Percentiles rank a stretch among this genome's conserved stretches.
Evolutionary conservation across 2,329 filamentous ascomycete genomes (phyloP).

Genomic region (Rhexocercosporidium sp.): DNA sequence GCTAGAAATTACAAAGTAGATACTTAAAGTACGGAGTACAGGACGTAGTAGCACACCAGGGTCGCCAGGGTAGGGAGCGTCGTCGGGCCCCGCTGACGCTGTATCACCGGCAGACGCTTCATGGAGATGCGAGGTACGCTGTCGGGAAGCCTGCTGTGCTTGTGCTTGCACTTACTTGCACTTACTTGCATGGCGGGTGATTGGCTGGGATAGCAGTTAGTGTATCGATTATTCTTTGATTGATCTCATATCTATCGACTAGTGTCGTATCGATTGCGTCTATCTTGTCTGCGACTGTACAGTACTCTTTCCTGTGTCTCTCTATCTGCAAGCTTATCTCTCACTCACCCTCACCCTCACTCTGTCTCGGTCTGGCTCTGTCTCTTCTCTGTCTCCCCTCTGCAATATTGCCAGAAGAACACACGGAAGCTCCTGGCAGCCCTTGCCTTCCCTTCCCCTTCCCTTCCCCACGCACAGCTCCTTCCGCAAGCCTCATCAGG

Average conservation of each 20-base stretch:
- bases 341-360: not conserved
- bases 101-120: slow-evolving; percentile 19
- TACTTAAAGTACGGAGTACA: too few relatives aligned
- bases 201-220: not conserved
- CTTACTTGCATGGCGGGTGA: not conserved
- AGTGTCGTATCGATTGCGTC: not conserved
- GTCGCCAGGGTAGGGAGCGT: too few relatives aligned
- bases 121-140: slow-evolving; percentile 16
- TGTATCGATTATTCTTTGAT: slow-evolving; percentile 10
- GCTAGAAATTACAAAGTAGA: too few relatives aligned
- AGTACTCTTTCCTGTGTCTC: not conserved
- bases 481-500: not conserved
- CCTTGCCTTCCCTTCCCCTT: not conserved
- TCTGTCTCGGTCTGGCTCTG: not conserved
- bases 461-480: slow-evolving; percentile 7
- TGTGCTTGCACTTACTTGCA: too few relatives aligned
- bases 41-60: too few relatives aligned
- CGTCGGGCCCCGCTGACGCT: slow-evolving; percentile 10
- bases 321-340: slow-evolving; percentile 18
- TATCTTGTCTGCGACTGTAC: not conserved
- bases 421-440: not conserved
- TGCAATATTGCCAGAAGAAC: not conserved
- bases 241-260: not conserved
- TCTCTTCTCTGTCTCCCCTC: not conserved
- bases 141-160: too few relatives aligned